phyloP scores from a whole-genome alignment of 1,139 yeast genomes.

The Blastobotrys arbuscula region DNA sequence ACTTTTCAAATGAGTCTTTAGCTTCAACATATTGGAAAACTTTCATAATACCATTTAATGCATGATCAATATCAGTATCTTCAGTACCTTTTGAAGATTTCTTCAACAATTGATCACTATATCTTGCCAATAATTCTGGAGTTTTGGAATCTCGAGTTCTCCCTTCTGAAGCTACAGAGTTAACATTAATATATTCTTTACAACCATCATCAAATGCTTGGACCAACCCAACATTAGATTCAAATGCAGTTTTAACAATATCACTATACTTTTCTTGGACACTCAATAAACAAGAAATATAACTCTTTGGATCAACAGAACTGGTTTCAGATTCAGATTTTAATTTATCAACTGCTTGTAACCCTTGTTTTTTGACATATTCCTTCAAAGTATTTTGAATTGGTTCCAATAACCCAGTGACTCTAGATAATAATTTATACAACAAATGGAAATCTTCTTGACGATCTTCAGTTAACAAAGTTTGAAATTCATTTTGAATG shows the following conservation, averaged over 20 bases:
- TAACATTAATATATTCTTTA: constrained; percentile 73
- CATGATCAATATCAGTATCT: constrained; percentile 58
- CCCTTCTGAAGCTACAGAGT: constrained; percentile 58
- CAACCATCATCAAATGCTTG: constrained; percentile 90
- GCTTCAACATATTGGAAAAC: constrained; percentile 86
- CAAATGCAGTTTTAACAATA: constrained; percentile 66
- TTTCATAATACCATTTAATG: constrained; percentile 74
- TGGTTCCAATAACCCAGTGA: constrained; percentile 63
- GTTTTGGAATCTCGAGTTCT: constrained; percentile 52
- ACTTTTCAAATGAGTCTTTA: constrained; percentile 91
- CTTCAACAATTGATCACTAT: constrained; percentile 77
- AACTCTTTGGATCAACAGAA: constrained; percentile 64
- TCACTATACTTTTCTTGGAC: constrained; percentile 64
- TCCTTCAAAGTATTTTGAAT: constrained; percentile 67
- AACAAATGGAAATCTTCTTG: constrained; percentile 72
- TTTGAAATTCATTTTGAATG: constrained; percentile 71
- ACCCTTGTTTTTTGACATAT: constrained; percentile 70
- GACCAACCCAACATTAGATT: constrained; percentile 70
- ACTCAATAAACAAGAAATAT: constrained; percentile 68
- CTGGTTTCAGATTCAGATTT: constrained; percentile 40
- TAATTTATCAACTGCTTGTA: constrained; percentile 60
- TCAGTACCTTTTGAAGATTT: constrained; percentile 69
- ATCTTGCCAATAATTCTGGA: constrained; percentile 86
- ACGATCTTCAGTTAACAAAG: constrained; percentile 69
- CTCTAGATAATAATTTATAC: constrained; percentile 69